Base-by-base conservation (phyloP, 768 basidiomycete genomes). In the Termitomyces sp. region DNA sequence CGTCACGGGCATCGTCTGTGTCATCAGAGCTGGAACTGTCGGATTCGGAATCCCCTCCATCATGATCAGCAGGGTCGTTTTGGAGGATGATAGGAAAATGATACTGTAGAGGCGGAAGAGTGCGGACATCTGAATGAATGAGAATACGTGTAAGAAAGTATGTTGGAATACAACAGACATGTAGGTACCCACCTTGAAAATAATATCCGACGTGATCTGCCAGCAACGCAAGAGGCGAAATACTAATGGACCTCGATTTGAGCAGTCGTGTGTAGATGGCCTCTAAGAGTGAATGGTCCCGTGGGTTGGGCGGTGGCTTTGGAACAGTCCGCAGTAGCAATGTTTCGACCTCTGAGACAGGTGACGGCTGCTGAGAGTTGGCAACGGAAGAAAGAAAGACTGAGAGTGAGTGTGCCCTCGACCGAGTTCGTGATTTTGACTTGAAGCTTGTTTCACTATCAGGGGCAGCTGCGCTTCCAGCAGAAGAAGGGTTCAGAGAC, bases 201-300 rank as follows among this genome's bases (percentile, higher is more conserved):
- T 87, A 80, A 55, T 82, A 64, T 15, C 80, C 77, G 18, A 90
- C 68, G 8, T 76, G 73, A 60, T 84, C 85, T 15, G 77, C 72
- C 51, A 91, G 69, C 42, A 90, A 62, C 1, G 85, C 83, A 16
- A 89, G 66, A 2, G 88, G 88, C 24, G 81, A 71, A 2, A 81
- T 69, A 65, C 90, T 90, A 64, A 91, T 84, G 63, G 87, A 90
- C 36, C 86, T 73, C 15, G 81, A 74, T 5, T 80, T 80, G 28
- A 89, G 84, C 82, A 87, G 85, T 61, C 85, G 83, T 20, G 72
- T 77, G 72, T 88, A 90, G 12, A 89, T 84, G 46, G 70, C 71
- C 62, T 86, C 83, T 24, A 91, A 72, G 13, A 87, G 61, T 0
- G 79, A 77, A 64, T 90, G 89, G 58, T 90, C 86, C 9, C 85